Base-by-base conservation (phyloP, 441 rosid genomes). In the Capsella rubella region DNA sequence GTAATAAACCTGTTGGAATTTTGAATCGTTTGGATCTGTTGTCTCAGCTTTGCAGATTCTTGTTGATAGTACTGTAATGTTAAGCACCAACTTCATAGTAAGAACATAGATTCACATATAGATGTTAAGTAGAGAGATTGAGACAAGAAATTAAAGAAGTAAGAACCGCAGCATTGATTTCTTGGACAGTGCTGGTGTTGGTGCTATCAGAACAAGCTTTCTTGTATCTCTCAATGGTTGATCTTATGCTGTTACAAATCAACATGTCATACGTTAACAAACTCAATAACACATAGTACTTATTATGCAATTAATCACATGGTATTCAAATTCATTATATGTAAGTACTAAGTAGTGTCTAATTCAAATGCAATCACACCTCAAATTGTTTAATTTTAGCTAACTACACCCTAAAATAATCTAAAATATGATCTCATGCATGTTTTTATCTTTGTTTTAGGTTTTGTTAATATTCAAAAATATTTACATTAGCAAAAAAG, bases 141-240 rank as follows among this genome's bases (percentile, higher is more conserved):
- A 40, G 9, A 21, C 25, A 21, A 21, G 25, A 21, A 21, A 21
- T 21, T 1, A 42, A 28, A 28, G 68, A 32, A 39, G n/a, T 8
- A 64, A 6, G 27, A 69, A 92, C 99, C 88, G 94, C 97, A 18
- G 99, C 99, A 84, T 95, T 95, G 76, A 95, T 95, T 73, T 95
- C 96, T 16, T 89, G 89, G 64, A 92, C 87, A 12, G 95, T 80
- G 51, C 76, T 74, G 0, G 92, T 65, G 61, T 83, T 86, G 61
- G 92, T 71, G 64, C 80, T 76, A 67, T 95, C 99, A 15, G 98
- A 92, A 49, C 79, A 77, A 35, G 96, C 98, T 83, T 91, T 95
- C 87, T 92, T 92, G 89, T 92, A 92, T 85, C 91, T 88, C 32
- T 95, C 97, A 52, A 92, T 92, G n/a, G 96, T 92, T 75, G 92